A percentile compares a stretch with the other conserved stretches of the same genome.
These are phyloP conservation scores for Musa itinerans DNA, from an alignment of 176 grass and related monocot genomes.

Conservation along the genomic window DNA sequence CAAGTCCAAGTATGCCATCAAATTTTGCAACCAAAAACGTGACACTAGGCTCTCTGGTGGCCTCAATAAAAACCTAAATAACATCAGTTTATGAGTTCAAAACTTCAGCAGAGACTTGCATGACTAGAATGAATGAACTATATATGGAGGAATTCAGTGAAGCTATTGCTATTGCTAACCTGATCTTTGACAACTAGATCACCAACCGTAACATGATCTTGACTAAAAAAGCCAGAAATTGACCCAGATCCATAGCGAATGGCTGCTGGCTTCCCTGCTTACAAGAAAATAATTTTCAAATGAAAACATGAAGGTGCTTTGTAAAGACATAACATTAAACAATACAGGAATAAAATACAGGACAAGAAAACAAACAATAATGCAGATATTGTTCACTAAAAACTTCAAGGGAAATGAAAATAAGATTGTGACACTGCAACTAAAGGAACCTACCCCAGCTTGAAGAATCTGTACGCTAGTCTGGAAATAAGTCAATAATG, in stretches of 20 bases:
- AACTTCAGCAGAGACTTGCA: neutral
- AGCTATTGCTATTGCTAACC: constrained; percentile 26
- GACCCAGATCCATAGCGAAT: constrained; percentile 69
- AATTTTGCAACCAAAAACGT: constrained; percentile 74
- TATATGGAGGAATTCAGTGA: neutral
- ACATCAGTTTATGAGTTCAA: neutral
- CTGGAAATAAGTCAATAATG: no score
- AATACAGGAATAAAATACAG: neutral
- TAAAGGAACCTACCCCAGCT: no score
- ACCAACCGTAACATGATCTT: constrained; percentile 62
- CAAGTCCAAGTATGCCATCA: constrained; percentile 87
- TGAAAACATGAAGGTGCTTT: neutral
- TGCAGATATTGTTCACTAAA: no score
- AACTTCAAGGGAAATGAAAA: no score
- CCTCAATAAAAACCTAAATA: constrained; percentile 66
- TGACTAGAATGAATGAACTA: constrained; percentile 3
- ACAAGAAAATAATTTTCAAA: constrained; percentile 4
- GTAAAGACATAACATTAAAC: neutral
- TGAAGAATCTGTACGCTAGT: no score
- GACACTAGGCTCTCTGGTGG: constrained; percentile 48
- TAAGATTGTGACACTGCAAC: no score
- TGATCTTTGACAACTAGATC: constrained; percentile 65
- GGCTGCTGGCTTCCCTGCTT: constrained; percentile 51
- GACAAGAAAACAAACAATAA: neutral
- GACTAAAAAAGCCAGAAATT: constrained; percentile 61